Evolutionary conservation across 257 asterid genomes (phyloP).

Genomic region (Solanum sitiens): DNA sequence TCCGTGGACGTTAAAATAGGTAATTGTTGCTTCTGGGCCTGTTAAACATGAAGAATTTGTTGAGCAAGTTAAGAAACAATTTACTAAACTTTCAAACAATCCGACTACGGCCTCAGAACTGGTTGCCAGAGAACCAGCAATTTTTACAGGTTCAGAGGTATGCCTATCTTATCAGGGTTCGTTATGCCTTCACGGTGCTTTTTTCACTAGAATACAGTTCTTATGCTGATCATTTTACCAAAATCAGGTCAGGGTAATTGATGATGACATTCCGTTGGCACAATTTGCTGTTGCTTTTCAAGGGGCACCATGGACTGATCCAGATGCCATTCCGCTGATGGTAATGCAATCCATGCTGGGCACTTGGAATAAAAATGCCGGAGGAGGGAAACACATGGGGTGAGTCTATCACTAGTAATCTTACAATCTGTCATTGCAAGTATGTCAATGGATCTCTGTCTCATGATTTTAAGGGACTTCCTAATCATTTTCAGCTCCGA

Average conservation of each 20-base stretch:
- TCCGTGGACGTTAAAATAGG: conserved; percentile 25
- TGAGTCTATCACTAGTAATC: conserved; percentile 7
- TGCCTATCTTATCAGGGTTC: conserved; percentile 1
- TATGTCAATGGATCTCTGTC: neutral
- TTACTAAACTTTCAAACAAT: conserved; percentile 52
- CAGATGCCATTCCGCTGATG: conserved; percentile 79
- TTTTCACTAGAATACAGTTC: neutral
- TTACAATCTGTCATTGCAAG: neutral
- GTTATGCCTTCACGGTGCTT: neutral
- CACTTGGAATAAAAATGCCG: conserved; percentile 62
- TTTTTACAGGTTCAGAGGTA: conserved; percentile 93
- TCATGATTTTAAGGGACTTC: conserved; percentile 5
- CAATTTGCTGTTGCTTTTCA: conserved; percentile 86
- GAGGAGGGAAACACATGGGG: conserved; percentile 92
- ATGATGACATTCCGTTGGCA: conserved; percentile 69
- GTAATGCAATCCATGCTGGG: conserved; percentile 82
- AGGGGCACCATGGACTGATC: conserved; percentile 94
- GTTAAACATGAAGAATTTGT: conserved; percentile 82
- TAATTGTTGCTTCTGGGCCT: conserved; percentile 75
- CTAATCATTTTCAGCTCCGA: conserved; percentile 38
- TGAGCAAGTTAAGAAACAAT: conserved; percentile 53
- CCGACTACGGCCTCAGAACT: conserved; percentile 51
- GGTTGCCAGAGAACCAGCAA: conserved; percentile 60
- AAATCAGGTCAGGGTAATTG: conserved; percentile 62
- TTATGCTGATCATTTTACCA: neutral